Percentiles rank a stretch among this genome's conserved stretches.
These are phyloP conservation scores for Helotiales sp. DNA, from an alignment of 2,329 filamentous ascomycete genomes.

Conservation along the genomic window DNA sequence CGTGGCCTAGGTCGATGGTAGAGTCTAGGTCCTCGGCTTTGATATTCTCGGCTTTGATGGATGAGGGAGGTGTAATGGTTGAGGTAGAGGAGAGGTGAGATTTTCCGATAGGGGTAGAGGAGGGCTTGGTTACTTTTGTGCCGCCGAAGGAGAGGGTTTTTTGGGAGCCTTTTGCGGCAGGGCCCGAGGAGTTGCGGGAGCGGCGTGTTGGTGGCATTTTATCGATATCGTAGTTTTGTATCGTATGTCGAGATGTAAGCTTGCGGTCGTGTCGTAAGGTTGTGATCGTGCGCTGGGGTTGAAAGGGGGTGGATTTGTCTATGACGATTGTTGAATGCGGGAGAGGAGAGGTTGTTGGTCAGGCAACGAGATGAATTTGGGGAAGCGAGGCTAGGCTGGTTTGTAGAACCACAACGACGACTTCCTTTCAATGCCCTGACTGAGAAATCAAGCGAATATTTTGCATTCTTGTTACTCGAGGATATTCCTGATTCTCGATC, in stretches of 20 bases:
- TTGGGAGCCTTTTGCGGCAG: conserved; percentile 41
- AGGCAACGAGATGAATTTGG: background rate
- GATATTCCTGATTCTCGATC: too few species aligned
- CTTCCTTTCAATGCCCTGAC: too few species aligned
- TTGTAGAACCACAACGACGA: too few species aligned
- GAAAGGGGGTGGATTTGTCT: background rate
- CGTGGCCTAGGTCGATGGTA: conserved; percentile 18
- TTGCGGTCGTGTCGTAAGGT: background rate
- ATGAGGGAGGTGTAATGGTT: background rate
- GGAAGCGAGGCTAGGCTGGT: background rate
- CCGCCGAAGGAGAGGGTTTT: conserved; percentile 66
- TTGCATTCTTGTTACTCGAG: too few species aligned
- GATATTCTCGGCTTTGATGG: too few species aligned
- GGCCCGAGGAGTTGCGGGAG: conserved; percentile 37
- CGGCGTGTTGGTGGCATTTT: conserved; percentile 44
- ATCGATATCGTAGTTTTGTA: background rate
- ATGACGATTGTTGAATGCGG: background rate
- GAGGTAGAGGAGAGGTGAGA: background rate
- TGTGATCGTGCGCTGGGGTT: background rate
- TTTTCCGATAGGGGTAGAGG: conserved; percentile 20
- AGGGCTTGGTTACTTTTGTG: conserved; percentile 58
- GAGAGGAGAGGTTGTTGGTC: background rate
- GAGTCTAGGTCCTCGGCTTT: background rate
- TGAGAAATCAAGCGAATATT: too few species aligned
- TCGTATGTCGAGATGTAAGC: too few species aligned